Evolutionary conservation across 305 asterid genomes (phyloP), one percentile per base, ranked within the genome.

Genomic region (Nicotiana rustica): DNA sequence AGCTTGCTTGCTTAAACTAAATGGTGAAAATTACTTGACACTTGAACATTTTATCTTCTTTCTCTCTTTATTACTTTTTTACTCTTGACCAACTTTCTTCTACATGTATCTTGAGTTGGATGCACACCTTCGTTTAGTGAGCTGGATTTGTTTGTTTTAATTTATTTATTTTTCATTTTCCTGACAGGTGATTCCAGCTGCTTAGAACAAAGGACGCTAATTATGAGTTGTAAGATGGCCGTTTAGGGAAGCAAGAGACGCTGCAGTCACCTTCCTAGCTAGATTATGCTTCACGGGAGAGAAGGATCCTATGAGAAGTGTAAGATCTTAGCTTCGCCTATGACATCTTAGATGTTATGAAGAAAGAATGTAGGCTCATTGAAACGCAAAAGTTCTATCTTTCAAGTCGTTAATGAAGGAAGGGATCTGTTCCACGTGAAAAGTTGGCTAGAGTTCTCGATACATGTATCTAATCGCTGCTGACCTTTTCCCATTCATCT

Each of bases 391-490:
- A 71, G 60, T 12, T 19, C 18, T 44, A 44, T 35, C 13, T 19
- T 44, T 47, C 61, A 47, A 14, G 79, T 52, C 64, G 15, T 15
- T 13, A 55, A 13, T 15, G 6, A 52, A 49, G 47, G 78, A 75
- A 75, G 1, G n/a, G 79, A 75, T 75, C 64, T 52, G 29, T 25
- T 75, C 79, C 79, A 75, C 21, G 5, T 75, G 64, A 21, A 49
- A 75, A 75, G 17, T 25, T 49, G 79, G 64, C 61, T 75, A 75
- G 79, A 75, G 64, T 52, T 73, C 79, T 21, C 52, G 64, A 75
- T 29, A 75, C 47, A 52, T 52, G 79, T 75, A 75, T 75, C 64
- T 75, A n/a, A 25, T 52, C 15, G 64, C 33, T 75, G 64, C 79
- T 75, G 79, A 75, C 38, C 21, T 52, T 49, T 75, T 15, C 47